Evolutionary conservation across 495 filamentous ascomycete genomes (phyloP).

Genomic region (Bombardia bombarda): DNA sequence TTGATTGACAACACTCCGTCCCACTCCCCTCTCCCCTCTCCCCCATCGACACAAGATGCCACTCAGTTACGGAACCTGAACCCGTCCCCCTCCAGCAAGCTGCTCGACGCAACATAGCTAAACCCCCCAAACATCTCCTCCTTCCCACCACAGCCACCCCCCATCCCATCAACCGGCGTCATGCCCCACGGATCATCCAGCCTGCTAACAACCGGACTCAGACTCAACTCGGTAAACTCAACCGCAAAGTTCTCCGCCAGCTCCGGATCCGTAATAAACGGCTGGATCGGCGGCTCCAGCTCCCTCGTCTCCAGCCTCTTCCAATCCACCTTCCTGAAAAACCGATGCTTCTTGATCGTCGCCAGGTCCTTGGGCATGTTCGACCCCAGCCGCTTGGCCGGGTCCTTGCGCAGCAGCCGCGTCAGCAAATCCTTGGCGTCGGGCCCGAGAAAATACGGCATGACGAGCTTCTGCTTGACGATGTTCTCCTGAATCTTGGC

Average conservation of each 20-base stretch:
- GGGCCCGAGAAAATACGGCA: conserved; percentile 80
- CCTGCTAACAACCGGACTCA: conserved; percentile 59
- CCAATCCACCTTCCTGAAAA: conserved; percentile 97
- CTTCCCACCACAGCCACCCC: conserved; percentile 34
- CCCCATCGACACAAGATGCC: neutral
- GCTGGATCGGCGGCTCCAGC: conserved; percentile 76
- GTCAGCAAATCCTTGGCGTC: conserved; percentile 92
- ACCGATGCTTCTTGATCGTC: conserved; percentile 85
- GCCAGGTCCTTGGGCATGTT: conserved; percentile 81
- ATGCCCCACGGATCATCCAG: conserved; percentile 26
- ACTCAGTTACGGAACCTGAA: conserved; percentile 15
- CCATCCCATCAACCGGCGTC: too few relatives aligned
- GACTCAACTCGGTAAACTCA: conserved; percentile 77
- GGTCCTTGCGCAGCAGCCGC: conserved; percentile 83
- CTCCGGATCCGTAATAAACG: conserved; percentile 88
- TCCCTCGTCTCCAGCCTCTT: conserved; percentile 68
- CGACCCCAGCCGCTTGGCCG: conserved; percentile 75
- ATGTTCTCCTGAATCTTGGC: conserved; percentile 92
- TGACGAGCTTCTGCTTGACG: conserved; percentile 72
- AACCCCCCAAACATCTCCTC: conserved; percentile 88
- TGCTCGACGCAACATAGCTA: conserved; percentile 86
- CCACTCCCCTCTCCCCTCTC: neutral
- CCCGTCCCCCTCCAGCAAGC: conserved; percentile 60
- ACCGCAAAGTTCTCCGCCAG: conserved; percentile 88
- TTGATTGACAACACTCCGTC: too few relatives aligned